Evolutionary conservation across 75 land plant genomes (phyloP).

Genomic region (Sequoiadendron giganteum): DNA sequence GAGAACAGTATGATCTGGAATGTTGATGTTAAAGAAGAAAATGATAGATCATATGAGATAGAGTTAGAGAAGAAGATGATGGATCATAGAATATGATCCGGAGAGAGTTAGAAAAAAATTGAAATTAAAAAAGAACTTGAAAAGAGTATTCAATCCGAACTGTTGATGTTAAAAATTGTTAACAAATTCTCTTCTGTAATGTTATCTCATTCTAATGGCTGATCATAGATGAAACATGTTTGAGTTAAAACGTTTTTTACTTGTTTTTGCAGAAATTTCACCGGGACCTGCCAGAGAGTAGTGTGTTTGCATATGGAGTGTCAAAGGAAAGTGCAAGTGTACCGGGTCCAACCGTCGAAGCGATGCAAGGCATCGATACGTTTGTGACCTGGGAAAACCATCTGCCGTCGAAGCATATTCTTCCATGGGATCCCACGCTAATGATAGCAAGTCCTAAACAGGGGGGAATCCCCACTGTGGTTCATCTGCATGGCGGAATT

Average conservation of each 20-base stretch:
- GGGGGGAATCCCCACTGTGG: constrained; percentile 27
- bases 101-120: too few relatives aligned
- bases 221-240: not conserved
- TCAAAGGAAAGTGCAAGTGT: constrained; percentile 40
- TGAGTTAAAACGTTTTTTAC: not conserved
- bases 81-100: too few relatives aligned
- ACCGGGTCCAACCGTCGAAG: constrained; percentile 79
- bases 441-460: constrained; percentile 7
- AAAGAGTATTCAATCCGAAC: too few relatives aligned
- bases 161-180: too few relatives aligned
- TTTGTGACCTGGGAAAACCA: constrained; percentile 57
- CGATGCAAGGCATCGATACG: constrained; percentile 34
- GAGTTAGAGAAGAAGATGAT: too few relatives aligned
- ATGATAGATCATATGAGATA: too few relatives aligned
- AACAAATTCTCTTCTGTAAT: too few relatives aligned
- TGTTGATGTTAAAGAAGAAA: too few relatives aligned
- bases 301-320: constrained; percentile 62
- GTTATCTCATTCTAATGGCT: too few relatives aligned
- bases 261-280: constrained; percentile 62
- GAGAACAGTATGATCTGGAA: too few relatives aligned
- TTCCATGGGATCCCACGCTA: constrained; percentile 29
- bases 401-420: constrained; percentile 26
- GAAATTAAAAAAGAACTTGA: too few relatives aligned
- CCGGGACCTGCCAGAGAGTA: constrained; percentile 50
- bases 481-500: constrained; percentile 35